phyloP scores from a whole-genome alignment of 352 stramenopile genomes.

The Globisporangium irregulare region DNA sequence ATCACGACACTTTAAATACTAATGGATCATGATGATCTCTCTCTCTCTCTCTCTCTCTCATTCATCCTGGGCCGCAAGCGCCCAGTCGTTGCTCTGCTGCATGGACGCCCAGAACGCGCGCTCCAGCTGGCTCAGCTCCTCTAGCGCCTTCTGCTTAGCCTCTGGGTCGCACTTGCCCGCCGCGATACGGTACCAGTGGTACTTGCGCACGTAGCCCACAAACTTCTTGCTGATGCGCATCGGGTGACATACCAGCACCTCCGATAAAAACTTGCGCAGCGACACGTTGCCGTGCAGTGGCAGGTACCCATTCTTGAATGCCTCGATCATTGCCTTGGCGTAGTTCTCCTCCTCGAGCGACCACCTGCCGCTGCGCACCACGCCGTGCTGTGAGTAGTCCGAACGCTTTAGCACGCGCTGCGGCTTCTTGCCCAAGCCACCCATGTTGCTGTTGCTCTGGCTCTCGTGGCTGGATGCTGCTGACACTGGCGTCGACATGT shows the following conservation, averaged over 20 bases:
- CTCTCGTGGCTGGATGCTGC: not conserved
- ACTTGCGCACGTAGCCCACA: constrained; percentile 85
- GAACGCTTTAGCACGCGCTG: constrained; percentile 67
- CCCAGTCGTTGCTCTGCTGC: constrained; percentile 18
- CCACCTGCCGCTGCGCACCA: constrained; percentile 75
- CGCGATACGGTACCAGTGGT: constrained; percentile 81
- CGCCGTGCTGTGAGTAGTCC: constrained; percentile 75
- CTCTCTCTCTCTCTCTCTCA: not conserved
- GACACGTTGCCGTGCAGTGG: constrained; percentile 70
- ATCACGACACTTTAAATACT: constrained; percentile 9
- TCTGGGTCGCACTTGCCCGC: constrained; percentile 20
- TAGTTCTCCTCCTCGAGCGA: constrained; percentile 62
- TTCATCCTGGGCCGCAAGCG: not conserved
- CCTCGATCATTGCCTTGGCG: constrained; percentile 56
- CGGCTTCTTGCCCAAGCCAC: constrained; percentile 26
- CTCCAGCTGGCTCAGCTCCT: constrained; percentile 21
- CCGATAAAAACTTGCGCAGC: constrained; percentile 81
- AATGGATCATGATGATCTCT: not conserved
- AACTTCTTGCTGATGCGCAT: constrained; percentile 93
- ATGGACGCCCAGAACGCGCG: constrained; percentile 23
- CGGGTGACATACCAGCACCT: constrained; percentile 84
- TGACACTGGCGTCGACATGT: not conserved
- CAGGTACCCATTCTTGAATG: constrained; percentile 68
- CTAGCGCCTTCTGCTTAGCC: constrained; percentile 16
- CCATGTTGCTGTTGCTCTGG: not conserved